Evolutionary conservation across 2,329 filamentous ascomycete species (phyloP), one percentile per base, ranked within the genome.

Genomic region (Amauroascus niger): DNA sequence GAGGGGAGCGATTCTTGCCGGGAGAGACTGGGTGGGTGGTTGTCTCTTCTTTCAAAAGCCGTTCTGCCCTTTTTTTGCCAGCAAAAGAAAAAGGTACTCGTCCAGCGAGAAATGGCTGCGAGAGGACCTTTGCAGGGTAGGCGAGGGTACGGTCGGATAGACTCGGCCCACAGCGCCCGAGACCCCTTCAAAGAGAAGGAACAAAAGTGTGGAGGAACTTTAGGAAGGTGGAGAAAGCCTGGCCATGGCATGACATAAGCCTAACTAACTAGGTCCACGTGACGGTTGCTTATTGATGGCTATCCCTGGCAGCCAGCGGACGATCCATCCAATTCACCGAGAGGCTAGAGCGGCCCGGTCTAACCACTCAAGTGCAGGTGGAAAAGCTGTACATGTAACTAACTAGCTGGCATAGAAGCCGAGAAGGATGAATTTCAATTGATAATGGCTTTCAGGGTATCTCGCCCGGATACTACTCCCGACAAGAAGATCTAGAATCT

Each of bases 21-120:
- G 49, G 33, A 22, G 13, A 35, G 33, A 9, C 28, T 6, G 32
- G 9, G 28, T 7, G 14, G 28, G 46, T n/a, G 5, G 33, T 28
- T 14, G 11, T 28, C 30, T 9, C n/a, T 49, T 28, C 30, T 9
- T 30, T 49, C 32, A 49, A 39, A 33, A 16, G 24, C 47, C 47
- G 47, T 28, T 9, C 26, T 20, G 46, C 28, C 6, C 28, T 32
- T 32, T 22, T 43, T 39, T 30, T 30, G 32, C 35, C 26, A 37
- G 22, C n/a, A 40, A 18, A 26, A 16, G 49, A 18, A 26, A 16
- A 33, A 50, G 33, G 49, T 45, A 52, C 30, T 26, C 14, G 11
- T 32, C 30, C 49, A 33, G 49, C 41, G 26, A 44, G 22, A 45
- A 52, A 45, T 52, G 40, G 49, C 49, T 52, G 39, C 18, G 13